These are phyloP conservation scores for Globisporangium barbulae DNA, from an alignment of 352 stramenopile species.

Conservation along the genomic window DNA sequence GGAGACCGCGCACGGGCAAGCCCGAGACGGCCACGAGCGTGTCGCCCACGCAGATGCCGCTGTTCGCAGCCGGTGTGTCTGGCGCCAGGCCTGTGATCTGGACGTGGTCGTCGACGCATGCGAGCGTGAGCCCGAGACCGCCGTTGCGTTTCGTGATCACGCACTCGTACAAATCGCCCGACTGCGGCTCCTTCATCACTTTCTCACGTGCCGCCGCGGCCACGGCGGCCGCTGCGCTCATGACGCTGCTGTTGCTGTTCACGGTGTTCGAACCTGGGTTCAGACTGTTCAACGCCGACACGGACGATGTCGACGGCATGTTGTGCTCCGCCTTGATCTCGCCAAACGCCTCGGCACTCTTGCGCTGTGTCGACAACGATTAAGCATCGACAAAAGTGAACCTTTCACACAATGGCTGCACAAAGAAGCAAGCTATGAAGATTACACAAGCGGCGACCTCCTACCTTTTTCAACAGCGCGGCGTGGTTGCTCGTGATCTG, in stretches of 20 bases:
- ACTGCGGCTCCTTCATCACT: constrained; percentile 82
- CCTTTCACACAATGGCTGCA: not conserved
- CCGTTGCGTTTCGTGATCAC: constrained; percentile 82
- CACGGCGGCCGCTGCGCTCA: constrained; percentile 22
- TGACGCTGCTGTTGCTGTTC: constrained; percentile 26
- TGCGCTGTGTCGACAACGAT: constrained; percentile 30
- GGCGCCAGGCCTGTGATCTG: constrained; percentile 76
- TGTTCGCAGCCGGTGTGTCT: constrained; percentile 68
- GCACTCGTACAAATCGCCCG: constrained; percentile 79
- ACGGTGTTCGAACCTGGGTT: constrained; percentile 24
- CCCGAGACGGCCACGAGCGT: constrained; percentile 73
- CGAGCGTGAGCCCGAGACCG: constrained; percentile 66
- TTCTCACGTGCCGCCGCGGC: constrained; percentile 57
- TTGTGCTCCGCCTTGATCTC: constrained; percentile 32
- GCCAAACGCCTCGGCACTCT: constrained; percentile 45
- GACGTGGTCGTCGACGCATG: constrained; percentile 81
- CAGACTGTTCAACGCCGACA: constrained; percentile 22
- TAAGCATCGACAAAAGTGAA: not conserved
- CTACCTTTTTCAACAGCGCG: constrained; percentile 33
- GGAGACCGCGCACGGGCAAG: constrained; percentile 64
- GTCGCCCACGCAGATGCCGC: constrained; percentile 75
- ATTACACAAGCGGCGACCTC: too few species aligned
- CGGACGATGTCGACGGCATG: constrained; percentile 15
- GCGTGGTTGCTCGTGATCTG: constrained; percentile 19
- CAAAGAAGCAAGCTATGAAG: not conserved